Base-by-base conservation (phyloP, 495 filamentous ascomycete species). In the Penicillium subrubescens region DNA sequence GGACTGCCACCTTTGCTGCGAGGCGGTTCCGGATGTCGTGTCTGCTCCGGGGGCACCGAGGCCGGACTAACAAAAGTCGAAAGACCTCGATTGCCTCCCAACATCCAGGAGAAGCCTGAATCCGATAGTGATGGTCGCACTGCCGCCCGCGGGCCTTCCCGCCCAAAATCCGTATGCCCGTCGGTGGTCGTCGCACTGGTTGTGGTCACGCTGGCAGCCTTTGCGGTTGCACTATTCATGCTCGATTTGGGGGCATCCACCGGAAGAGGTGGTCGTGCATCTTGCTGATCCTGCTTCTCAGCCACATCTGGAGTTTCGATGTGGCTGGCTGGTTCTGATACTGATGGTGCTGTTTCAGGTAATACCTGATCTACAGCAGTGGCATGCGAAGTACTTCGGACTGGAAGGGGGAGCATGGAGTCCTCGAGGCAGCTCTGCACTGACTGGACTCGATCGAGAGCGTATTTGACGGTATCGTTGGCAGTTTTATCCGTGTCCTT, bases 101-200 rank as follows among this genome's bases (percentile, higher is more conserved):
- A 83, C 93, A 99, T 98, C 94, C 94, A 99, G 12, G 94, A 90
- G 73, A 97, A 97, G 10, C 88, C 90, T 31, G 93, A 93, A 64
- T 97, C 89, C 17, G 93, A 89, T 17, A 99, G 81, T 48, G 71
- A 72, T 56, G 71, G 67, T 33, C 71, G 71, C n/a, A 17, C 61
- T 57, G 15, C 27, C 33, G 65, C 34, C 57, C 61, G 68, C 35
- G 57, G 48, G 19, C 39, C 59, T 43, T 46, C 57, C 54, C 59
- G 66, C 27, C 43, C 61, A 50, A 41, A 35, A 37, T 66, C 67
- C 33, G 58, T 29, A 33, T 67, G 57, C 19, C 55, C 57, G 43
- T 56, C 63, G 54, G 57, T 43, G 31, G 57, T 61, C 12, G 44
- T 64, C 46, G 44, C 31, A 43, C 21, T 51, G 41, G 29, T 21